Evolutionary conservation across 768 basidiomycete species (phyloP), one percentile per base, ranked within the genome.

Genomic region (Lentinula sp.): DNA sequence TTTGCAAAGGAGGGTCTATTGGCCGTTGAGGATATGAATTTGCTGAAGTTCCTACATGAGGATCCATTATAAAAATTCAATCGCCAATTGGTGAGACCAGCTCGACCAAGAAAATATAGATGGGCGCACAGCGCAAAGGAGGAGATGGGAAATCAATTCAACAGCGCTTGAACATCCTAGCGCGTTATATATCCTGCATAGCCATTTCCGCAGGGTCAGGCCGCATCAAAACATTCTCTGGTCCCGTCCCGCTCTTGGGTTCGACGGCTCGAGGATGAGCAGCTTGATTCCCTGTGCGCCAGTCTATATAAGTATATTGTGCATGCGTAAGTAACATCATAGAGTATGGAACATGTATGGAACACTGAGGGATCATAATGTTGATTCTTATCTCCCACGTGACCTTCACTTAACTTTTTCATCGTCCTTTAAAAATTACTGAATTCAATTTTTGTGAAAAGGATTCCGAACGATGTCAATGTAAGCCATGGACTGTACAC

Each of bases 11-110:
- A 34, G 64, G 60, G 45, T 71, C 66, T 13, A 67, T 62, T 53
- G 69, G 65, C 31, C 65, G 61, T 53, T 69, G 66, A 40, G 63
- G 68, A 63, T 71, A 66, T 52, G 64, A 61, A 62, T 63, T 57
- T 23, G 45, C 18, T 64, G 50, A 35, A 60, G 21, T 15, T 63
- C 65, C 64, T 53, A 63, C 54, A 67, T 51, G 37, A 60, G 59
- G 49, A 69, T 69, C 37, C 21, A 54, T 23, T 51, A 52, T 48
- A 53, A 21, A 55, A 55, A 56, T 43, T 56, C 55, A 56, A 43
- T 56, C 40, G 55, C 55, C 55, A 56, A 57, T 63, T 62, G 62
- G 63, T 62, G 63, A 70, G 67, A 66, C 69, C 68, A 62, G 68
- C 67, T 67, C 66, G 57, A 67, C 62, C 61, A 59, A 39, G 40